Base-by-base conservation (phyloP, 306 rosid species). In the Dalbergia oliveri region DNA sequence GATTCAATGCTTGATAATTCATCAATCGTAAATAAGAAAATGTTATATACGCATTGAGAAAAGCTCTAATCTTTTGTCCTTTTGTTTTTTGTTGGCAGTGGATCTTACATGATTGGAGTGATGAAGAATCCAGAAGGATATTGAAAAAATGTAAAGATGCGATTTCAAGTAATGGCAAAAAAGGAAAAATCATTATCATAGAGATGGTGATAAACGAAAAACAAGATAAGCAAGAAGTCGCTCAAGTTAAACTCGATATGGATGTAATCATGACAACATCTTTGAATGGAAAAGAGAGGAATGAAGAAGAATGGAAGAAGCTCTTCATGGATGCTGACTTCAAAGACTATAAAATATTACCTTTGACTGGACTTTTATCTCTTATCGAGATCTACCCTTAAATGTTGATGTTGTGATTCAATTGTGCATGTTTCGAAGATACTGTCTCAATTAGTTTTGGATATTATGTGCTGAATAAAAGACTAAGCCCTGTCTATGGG, bases 351-450 rank as follows among this genome's bases (percentile, higher is more conserved):
- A 81, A 78, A 62, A 67, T 89, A 9, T 66, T 63, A 0, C 73
- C 75, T 4, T 45, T 73, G 0, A 21, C 74, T 8, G 84, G 84
- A 11, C 16, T 67, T 7, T 78, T 76, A 37, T 89, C 88, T 83
- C 21, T 87, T 7, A 72, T 85, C 66, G 90, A 87, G 75, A 80
- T 85, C 43, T 85, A 58, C 66, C 86, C 86, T 50, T 89, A 66
- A 18, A 21, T 13, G 34, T 5, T 15, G 5, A 43, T 67, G 35
- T 5, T 19, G 35, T 21, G 37, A 43, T 44, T 11, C 26, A 26
- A 43, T 8, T 43, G 0, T 43, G 9, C 9, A 43, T 43, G 9
- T 43, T 43, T 0, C 9, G 11, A n/a, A n/a, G 9, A 43, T 43
- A 43, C 9, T 43, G 49, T 43, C 49, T 43, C 2, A 2, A 43